Conservation (phyloP, 345 rosid genomes). For the Clarkia xantiana region DNA sequence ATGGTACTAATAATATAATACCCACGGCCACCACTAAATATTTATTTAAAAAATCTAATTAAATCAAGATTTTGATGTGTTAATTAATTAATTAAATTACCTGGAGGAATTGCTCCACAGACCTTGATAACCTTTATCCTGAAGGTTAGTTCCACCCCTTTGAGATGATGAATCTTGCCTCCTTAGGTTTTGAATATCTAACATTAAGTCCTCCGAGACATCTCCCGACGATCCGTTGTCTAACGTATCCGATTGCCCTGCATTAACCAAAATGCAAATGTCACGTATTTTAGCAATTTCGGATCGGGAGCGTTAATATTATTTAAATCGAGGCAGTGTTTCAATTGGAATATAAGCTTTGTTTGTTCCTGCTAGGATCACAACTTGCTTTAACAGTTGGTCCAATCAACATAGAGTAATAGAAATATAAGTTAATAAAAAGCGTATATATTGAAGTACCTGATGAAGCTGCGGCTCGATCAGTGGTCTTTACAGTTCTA, state of each 20-base stretch:
- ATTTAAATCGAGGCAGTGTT: too few species aligned
- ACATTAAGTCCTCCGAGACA: constrained; percentile 73
- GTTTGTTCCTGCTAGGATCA: too few species aligned
- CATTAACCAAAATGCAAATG: not conserved
- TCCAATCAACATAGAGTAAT: not conserved
- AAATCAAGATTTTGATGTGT: not conserved
- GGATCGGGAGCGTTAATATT: too few species aligned
- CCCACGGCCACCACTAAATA: too few species aligned
- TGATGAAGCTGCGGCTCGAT: constrained; percentile 51
- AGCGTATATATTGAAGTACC: constrained; percentile 4
- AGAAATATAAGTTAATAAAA: not conserved
- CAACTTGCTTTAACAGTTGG: not conserved
- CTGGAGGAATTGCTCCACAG: constrained; percentile 70
- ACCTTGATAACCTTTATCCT: constrained; percentile 30
- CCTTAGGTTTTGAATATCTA: constrained; percentile 47
- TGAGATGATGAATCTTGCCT: constrained; percentile 31
- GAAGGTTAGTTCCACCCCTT: constrained; percentile 27
- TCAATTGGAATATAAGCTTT: too few species aligned
- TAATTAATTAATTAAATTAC: constrained; percentile 14
- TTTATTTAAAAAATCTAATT: not conserved
- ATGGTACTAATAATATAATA: too few species aligned
- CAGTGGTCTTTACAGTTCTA: constrained; percentile 70
- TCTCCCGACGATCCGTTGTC: constrained; percentile 82
- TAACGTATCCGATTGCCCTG: constrained; percentile 58
- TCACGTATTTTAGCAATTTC: too few species aligned